A percentile compares a stretch with the other conserved stretches of the same genome.
Conservation (phyloP, 345 rosid species). For the Firmiana major region DNA sequence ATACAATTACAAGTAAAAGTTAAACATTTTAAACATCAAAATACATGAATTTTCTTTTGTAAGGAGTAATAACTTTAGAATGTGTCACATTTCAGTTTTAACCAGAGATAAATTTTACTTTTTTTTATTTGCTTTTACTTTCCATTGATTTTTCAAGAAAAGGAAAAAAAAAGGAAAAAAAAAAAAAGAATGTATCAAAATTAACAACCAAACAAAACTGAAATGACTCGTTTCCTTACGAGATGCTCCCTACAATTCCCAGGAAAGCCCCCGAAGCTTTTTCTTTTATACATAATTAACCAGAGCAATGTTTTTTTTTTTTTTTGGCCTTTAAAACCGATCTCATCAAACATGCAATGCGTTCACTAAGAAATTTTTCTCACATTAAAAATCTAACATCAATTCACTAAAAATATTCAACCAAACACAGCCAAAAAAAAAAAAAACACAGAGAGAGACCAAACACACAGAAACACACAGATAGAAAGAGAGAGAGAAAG, state of each 20-base stretch:
- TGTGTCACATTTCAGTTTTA: neutral
- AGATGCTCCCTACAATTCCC: neutral
- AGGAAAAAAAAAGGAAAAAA: too few species aligned
- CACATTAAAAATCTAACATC: neutral
- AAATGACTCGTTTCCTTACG: neutral
- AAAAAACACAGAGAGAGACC: neutral
- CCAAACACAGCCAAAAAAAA: neutral
- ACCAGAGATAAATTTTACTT: neutral
- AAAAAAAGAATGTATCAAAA: neutral
- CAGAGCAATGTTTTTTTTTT: neutral
- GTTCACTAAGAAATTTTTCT: neutral
- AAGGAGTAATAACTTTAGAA: neutral
- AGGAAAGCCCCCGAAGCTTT: neutral
- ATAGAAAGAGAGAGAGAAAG: constrained; percentile 19
- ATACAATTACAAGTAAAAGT: neutral
- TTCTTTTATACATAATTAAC: neutral
- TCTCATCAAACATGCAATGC: constrained; percentile 2
- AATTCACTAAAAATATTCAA: neutral
- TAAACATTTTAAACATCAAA: neutral
- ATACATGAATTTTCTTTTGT: neutral
- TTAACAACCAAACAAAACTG: neutral
- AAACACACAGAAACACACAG: too few species aligned
- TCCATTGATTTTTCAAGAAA: neutral
- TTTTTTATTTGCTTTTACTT: neutral
- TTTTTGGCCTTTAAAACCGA: neutral